Conservation (phyloP, 2,329 filamentous ascomycete species). For the Allantophomopsis cytisporea region DNA sequence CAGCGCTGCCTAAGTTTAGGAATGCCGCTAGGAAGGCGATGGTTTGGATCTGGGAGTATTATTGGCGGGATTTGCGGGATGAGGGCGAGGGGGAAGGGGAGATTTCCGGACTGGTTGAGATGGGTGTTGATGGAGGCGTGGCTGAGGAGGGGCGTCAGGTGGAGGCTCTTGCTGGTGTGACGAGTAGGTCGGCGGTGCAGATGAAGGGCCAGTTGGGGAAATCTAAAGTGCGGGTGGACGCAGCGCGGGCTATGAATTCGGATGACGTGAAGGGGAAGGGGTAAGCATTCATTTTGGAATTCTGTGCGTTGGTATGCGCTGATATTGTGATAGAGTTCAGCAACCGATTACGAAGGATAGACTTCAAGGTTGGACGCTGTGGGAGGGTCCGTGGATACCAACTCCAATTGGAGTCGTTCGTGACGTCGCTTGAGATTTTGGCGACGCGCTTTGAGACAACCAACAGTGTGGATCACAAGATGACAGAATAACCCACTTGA, state of each 20-base stretch:
- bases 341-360: not conserved
- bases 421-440: no score
- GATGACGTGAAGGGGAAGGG: not conserved
- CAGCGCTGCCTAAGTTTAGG: conserved; percentile 60
- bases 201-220: conserved; percentile 8
- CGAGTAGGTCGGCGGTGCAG: conserved; percentile 2
- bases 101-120: not conserved
- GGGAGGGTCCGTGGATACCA: conserved; percentile 5
- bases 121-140: conserved; percentile 22
- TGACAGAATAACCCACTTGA: no score
- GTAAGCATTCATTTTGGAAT: not conserved
- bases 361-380: conserved; percentile 3
- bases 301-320: not conserved
- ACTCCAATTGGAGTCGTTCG: conserved; percentile 8
- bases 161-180: conserved; percentile 3
- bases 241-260: not conserved
- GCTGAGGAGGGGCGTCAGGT: conserved; percentile 13
- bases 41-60: conserved; percentile 79
- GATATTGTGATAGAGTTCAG: not conserved
- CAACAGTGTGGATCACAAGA: no score
- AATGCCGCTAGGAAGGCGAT: conserved; percentile 57
- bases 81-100: conserved; percentile 4
- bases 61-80: conserved; percentile 47
- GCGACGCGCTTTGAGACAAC: no score
- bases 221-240: not conserved